Base-by-base conservation (phyloP, 768 basidiomycete genomes). In the Phlebiopsis gigantea region DNA sequence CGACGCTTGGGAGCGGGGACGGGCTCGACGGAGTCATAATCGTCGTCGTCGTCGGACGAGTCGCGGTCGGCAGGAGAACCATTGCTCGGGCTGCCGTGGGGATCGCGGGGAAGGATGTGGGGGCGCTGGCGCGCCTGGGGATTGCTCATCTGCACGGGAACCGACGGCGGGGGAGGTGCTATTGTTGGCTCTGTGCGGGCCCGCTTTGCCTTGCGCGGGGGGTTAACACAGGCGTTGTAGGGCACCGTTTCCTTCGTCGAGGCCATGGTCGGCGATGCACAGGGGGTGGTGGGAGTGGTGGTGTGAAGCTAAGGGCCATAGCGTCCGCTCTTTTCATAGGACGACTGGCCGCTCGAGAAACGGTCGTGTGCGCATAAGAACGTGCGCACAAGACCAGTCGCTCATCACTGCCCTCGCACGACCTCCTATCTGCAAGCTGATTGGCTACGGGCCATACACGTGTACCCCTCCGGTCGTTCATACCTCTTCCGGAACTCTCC, bases 1-100 rank as follows among this genome's bases (percentile, higher is more conserved):
- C 88, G 86, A 21, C 87, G 83, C 67, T 82, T 87, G 9, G 78
- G 71, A 12, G 67, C 58, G 10, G 71, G 68, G 0, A 68, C 61
- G 6, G 63, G 46, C 6, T 59, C 60, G 19, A 63, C 50, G 0
- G 63, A 57, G 45, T 67, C 66, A 55, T 73, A 72, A 44, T 67
- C 68, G 41, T 74, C 73, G 25, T 65, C 66, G 22, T 69, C 69
- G 52, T 53, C 57, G 17, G 57, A 26, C 41, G 44, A 14, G 58
- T 22, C 24, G 22, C 53, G 26, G 15, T 41, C 31, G n/a, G 19
- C 19, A 19, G 44, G 44, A n/a, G n/a, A n/a, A n/a, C n/a, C n/a
- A n/a, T n/a, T n/a, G n/a, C n/a, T n/a, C 51, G 22, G 0, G 43
- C 47, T 50, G 5, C 21, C n/a, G 21, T 22, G 34, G 55, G 39